phyloP scores from a whole-genome alignment of 148 eudicot genomes.

The Spergularia bocconei region DNA sequence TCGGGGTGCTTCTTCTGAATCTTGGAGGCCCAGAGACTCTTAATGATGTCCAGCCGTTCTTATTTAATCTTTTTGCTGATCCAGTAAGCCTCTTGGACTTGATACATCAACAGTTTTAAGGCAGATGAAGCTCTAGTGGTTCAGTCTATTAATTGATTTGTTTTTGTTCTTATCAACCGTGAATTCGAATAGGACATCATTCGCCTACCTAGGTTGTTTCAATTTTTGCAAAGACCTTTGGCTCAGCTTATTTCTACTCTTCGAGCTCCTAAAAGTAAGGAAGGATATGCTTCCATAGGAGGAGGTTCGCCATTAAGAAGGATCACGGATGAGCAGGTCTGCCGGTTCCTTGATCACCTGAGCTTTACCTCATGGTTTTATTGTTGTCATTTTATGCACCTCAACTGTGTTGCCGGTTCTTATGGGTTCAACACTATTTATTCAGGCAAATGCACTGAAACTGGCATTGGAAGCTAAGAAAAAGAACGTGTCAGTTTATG shows the following conservation, averaged over 20 bases:
- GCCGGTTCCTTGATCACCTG: neutral
- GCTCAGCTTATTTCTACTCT: conserved; percentile 79
- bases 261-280: conserved; percentile 93
- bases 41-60: conserved; percentile 90
- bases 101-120: neutral
- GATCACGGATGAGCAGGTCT: conserved; percentile 91
- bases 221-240: conserved; percentile 81
- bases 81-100: conserved; percentile 52
- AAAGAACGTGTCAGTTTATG: conserved; percentile 70
- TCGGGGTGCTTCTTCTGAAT: conserved; percentile 91
- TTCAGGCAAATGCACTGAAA: conserved; percentile 77
- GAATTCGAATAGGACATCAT: conserved; percentile 73
- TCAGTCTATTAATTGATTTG: neutral
- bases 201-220: conserved; percentile 87
- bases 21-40: conserved; percentile 96
- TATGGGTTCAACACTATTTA: conserved; percentile 1
- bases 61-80: conserved; percentile 93
- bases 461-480: conserved; percentile 66
- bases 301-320: conserved; percentile 96
- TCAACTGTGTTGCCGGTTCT: conserved; percentile 1
- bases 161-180: conserved; percentile 2
- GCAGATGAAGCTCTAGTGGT: neutral
- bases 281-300: conserved; percentile 98
- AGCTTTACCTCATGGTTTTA: neutral
- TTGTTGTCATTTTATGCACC: neutral